Evolutionary conservation across 345 rosid genomes (phyloP).

Genomic region (Viola odorata): DNA sequence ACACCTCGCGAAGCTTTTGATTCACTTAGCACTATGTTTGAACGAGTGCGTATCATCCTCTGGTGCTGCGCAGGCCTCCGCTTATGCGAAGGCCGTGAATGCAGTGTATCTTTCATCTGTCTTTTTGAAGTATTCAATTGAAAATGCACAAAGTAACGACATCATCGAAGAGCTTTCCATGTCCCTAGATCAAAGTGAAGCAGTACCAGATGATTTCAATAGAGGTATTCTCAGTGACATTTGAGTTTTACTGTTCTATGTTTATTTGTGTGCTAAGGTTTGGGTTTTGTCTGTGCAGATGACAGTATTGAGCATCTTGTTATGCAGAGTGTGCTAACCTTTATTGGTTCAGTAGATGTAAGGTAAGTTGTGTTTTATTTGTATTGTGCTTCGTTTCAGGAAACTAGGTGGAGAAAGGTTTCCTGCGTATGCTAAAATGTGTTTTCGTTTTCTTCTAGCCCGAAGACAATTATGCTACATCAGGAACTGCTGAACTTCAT

Average conservation of each 20-base stretch:
- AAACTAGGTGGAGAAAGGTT: neutral
- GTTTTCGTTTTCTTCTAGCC: constrained; percentile 35
- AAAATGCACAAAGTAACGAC: constrained; percentile 48
- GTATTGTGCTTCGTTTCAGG: neutral
- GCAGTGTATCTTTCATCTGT: constrained; percentile 73
- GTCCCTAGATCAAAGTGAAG: constrained; percentile 63
- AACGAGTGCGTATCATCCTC: constrained; percentile 57
- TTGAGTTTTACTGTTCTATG: neutral
- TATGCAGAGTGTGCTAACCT: constrained; percentile 70
- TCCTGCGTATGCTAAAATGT: neutral
- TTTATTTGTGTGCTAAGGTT: constrained; percentile 10
- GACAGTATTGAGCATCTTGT: constrained; percentile 64
- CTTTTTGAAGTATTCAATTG: constrained; percentile 70
- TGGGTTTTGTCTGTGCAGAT: constrained; percentile 47
- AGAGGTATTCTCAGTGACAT: constrained; percentile 36
- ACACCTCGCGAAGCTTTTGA: constrained; percentile 84
- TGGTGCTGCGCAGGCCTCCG: constrained; percentile 29
- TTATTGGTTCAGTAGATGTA: constrained; percentile 67
- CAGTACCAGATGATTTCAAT: constrained; percentile 43
- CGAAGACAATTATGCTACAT: constrained; percentile 65
- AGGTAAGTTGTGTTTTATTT: constrained; percentile 42
- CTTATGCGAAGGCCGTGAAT: constrained; percentile 61
- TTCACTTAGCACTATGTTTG: constrained; percentile 76
- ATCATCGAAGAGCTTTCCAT: constrained; percentile 45
- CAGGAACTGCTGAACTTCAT: constrained; percentile 90